These are phyloP conservation scores for Yamadazyma mexicana DNA, from an alignment of 1,139 yeast genomes.

Conservation along the genomic window DNA sequence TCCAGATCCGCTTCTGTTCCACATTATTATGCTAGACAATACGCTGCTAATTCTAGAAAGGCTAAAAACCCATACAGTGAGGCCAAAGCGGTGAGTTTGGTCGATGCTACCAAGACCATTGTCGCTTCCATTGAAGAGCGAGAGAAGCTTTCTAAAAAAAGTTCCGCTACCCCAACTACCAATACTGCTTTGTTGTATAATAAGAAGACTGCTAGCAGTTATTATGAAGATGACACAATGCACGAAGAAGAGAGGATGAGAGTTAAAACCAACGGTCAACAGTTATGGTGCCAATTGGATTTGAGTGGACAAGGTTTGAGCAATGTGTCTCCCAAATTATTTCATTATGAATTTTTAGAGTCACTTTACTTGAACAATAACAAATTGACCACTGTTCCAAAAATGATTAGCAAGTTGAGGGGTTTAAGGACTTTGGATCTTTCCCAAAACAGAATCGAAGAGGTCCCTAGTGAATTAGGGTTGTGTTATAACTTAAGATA, in stretches of 20 bases:
- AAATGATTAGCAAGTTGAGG: slow-evolving; percentile 65
- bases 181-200: slow-evolving; percentile 55
- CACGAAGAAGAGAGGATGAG: slow-evolving; percentile 77
- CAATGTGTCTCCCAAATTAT: slow-evolving; percentile 68
- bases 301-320: slow-evolving; percentile 85
- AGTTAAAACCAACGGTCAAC: slow-evolving; percentile 68
- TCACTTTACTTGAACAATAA: slow-evolving; percentile 87
- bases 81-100: slow-evolving; percentile 44
- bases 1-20: slow-evolving; percentile 75
- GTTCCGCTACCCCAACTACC: slow-evolving; percentile 29
- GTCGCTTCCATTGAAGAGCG: slow-evolving; percentile 46
- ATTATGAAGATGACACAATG: slow-evolving; percentile 69
- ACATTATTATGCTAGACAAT: slow-evolving; percentile 89
- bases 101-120: slow-evolving; percentile 56
- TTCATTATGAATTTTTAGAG: slow-evolving; percentile 82
- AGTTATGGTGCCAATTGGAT: slow-evolving; percentile 94
- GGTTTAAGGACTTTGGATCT: slow-evolving; percentile 83
- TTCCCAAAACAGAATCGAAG: slow-evolving; percentile 70
- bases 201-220: slow-evolving; percentile 58
- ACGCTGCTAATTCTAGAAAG: slow-evolving; percentile 77
- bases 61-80: slow-evolving; percentile 47
- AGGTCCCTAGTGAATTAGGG: slow-evolving; percentile 82
- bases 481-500: slow-evolving; percentile 77
- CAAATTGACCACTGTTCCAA: slow-evolving; percentile 67
- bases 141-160: slow-evolving; percentile 28